phyloP scores from a whole-genome alignment of 371 early-diverging fungal genomes.

The Dinochytrium kinnereticum region DNA sequence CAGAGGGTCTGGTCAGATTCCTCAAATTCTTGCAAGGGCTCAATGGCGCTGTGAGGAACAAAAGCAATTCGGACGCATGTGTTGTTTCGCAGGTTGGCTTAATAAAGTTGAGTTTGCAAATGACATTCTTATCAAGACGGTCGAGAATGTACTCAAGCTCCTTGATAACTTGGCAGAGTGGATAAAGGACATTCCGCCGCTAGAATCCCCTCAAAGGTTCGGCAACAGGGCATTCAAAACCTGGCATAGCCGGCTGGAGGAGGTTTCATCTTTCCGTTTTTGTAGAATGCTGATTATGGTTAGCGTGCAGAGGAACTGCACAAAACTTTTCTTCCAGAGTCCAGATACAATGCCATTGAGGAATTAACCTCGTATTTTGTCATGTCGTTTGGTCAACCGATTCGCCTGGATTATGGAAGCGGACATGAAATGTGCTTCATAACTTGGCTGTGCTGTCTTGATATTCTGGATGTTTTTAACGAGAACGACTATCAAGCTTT shows the following conservation, averaged over 20 bases:
- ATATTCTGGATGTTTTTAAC: conserved; percentile 35
- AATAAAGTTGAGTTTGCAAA: background rate
- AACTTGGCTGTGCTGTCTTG: conserved; percentile 77
- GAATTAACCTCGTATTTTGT: conserved; percentile 84
- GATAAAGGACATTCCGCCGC: conserved; percentile 79
- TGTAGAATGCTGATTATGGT: background rate
- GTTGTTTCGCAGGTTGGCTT: conserved; percentile 22
- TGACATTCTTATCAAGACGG: conserved; percentile 49
- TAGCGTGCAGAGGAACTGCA: conserved; percentile 45
- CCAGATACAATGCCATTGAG: conserved; percentile 56
- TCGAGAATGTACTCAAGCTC: conserved; percentile 60
- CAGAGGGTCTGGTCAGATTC: conserved; percentile 71
- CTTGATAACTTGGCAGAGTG: conserved; percentile 71
- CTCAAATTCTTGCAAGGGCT: conserved; percentile 74
- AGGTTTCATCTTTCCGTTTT: conserved; percentile 45
- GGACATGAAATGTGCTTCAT: conserved; percentile 99
- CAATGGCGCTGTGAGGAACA: conserved; percentile 55
- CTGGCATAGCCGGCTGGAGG: conserved; percentile 72
- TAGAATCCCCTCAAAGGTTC: conserved; percentile 81
- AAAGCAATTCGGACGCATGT: conserved; percentile 28
- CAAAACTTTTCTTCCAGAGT: conserved; percentile 43
- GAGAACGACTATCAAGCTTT: conserved; percentile 60
- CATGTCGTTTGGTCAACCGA: conserved; percentile 94
- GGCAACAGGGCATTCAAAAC: conserved; percentile 91
- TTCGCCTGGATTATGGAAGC: conserved; percentile 98